These are phyloP conservation scores for Thraustochytrium sp. DNA, from an alignment of 352 stramenopile species.

Conservation along the genomic window DNA sequence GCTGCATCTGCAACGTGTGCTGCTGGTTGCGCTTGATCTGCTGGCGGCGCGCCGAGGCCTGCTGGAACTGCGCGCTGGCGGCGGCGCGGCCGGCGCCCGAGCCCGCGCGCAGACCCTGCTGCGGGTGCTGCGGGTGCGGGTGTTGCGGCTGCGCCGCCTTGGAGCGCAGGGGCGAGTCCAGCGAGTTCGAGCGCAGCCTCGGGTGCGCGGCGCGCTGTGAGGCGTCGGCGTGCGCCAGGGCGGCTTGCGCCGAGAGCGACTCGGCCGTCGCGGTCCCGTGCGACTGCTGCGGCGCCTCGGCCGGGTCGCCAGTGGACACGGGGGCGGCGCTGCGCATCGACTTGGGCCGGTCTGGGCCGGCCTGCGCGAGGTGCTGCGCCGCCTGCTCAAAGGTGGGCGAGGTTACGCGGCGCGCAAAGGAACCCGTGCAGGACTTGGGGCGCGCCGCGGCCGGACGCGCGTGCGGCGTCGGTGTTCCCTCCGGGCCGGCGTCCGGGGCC, in stretches of 20 bases:
- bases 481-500: not conserved
- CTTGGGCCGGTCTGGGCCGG: too few relatives aligned
- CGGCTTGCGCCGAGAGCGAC: not conserved
- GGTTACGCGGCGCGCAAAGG: not conserved
- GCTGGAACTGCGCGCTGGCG: not conserved
- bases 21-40: conserved; percentile 9
- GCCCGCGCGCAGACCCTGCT: not conserved
- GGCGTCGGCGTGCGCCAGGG: not conserved
- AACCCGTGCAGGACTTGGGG: conserved; percentile 7
- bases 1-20: conserved; percentile 2
- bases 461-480: not conserved
- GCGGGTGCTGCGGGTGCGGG: too few relatives aligned
- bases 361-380: too few relatives aligned
- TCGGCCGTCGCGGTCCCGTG: not conserved
- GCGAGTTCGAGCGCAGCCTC: not conserved
- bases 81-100: too few relatives aligned
- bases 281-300: not conserved
- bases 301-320: too few relatives aligned
- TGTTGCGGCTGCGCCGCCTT: not conserved
- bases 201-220: not conserved
- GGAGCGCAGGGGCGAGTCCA: not conserved
- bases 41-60: not conserved
- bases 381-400: conserved; percentile 23
- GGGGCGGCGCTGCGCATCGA: too few relatives aligned
- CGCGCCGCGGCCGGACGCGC: not conserved